Base-by-base conservation (phyloP, 2,329 filamentous ascomycete genomes). In the Diplodia seriata region DNA sequence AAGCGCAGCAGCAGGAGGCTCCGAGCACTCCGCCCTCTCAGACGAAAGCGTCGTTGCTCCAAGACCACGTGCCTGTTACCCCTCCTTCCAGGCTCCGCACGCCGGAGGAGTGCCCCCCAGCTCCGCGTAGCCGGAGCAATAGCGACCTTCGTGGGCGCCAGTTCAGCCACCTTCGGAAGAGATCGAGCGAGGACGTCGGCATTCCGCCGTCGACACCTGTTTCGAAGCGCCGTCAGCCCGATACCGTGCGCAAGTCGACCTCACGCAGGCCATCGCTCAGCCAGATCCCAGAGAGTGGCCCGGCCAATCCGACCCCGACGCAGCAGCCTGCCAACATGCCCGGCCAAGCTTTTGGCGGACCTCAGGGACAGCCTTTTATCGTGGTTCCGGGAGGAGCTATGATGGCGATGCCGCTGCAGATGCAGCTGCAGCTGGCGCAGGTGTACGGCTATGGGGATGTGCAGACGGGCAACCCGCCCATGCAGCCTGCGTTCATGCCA, bases 171-270 rank as follows among this genome's bases (percentile, higher is more conserved):
- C 23, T 43, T n/a, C 51, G 59, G 14, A 61, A 61, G 15, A 43
- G 56, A 33, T 62, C 57, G n/a, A 40, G 57, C 11, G 57, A 62
- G 20, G 29, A 18, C 2, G 6, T 62, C 3, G 57, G 29, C 49
- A 15, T 26, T 47, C 12, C 56, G 5, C 20, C 14, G 20, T 33
- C 38, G 8, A 33, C 47, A 8, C 43, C 43, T 2, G 18, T 47
- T 14, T n/a, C 38, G 11, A 63, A 63, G 47, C 43, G 59, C 4
- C 59, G 31, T 9, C 8, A 47, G 18, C 15, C 57, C n/a, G 29
- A 50, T 23, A 7, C 9, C 26, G 14, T 5, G 8, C 40, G 57
- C 20, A 33, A 15, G 29, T 29, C 38, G 18, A 5, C 11, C 9
- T 31, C 56, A 6, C 43, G 57, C 20, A 47, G 40, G 26, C 40